A percentile compares a stretch with the other conserved stretches of the same genome.
These are phyloP conservation scores for Eutypa lata DNA, from an alignment of 2,329 filamentous ascomycete species.

Conservation along the genomic window DNA sequence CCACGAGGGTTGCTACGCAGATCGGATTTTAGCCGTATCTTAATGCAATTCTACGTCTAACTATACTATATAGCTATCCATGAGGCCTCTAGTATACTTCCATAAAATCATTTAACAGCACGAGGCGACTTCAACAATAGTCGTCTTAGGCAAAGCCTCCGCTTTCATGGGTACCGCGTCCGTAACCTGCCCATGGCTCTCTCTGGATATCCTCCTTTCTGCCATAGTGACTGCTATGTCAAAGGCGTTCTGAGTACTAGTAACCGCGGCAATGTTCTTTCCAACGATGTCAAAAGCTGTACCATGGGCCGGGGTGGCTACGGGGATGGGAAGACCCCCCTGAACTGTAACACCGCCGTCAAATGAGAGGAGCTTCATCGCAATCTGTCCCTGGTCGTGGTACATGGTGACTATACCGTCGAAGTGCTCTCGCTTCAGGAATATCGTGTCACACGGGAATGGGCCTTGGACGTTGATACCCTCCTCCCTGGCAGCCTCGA, in stretches of 20 bases:
- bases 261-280: conserved; percentile 24
- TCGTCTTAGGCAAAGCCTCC: neutral
- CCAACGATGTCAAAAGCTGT: conserved; percentile 30
- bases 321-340: conserved; percentile 27
- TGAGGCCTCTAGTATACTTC: no score
- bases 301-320: conserved; percentile 29
- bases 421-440: conserved; percentile 27
- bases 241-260: conserved; percentile 31
- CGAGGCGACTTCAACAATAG: neutral
- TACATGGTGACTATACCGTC: conserved; percentile 35
- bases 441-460: conserved; percentile 33
- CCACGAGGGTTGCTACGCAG: no score
- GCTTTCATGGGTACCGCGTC: neutral
- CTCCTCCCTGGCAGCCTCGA: conserved; percentile 17
- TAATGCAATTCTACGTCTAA: no score
- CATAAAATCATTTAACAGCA: neutral
- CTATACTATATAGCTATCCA: no score
- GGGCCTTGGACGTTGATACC: conserved; percentile 29
- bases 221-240: conserved; percentile 28
- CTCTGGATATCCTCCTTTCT: conserved; percentile 12
- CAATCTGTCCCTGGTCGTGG: conserved; percentile 34
- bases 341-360: conserved; percentile 33
- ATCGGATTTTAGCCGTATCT: no score
- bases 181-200: neutral
- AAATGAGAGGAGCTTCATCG: conserved; percentile 31